Evolutionary conservation across 805 yeast genomes (phyloP), one percentile per base, ranked within the genome.

Genomic region (Ogataea naganishii): DNA sequence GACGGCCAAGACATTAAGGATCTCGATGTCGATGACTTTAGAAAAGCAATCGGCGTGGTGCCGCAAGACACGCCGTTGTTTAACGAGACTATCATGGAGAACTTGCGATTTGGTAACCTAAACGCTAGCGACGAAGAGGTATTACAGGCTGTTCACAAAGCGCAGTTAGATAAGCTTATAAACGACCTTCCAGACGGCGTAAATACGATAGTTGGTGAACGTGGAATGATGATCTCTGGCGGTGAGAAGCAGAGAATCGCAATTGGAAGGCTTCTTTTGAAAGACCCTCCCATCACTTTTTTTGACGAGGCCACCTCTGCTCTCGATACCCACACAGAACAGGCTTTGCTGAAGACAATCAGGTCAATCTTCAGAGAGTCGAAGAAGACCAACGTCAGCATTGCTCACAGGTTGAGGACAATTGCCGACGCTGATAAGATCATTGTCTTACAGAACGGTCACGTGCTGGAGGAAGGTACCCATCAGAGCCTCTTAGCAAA

Each of bases 201-300:
- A 23, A 63, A 80, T 18, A 92, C 97, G 0, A 64, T 83, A 34
- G 98, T 92, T 12, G 98, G 98, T 28, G 98, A 92, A 54, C 65
- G 94, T 49, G 98, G 98, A n/a, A 69, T 92, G 69, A 92, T 92
- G 98, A 88, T 92, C 27, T 85, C 96, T 16, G 98, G 98, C n/a
- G 98, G 98, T 37, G 98, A 92, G 53, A 88, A 92, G 52, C 98
- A 92, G 57, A 64, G 98, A 38, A 63, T 92, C 24, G 97, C 98
- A 0, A 85, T 92, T 40, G 92, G 96, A 1, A 68, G 98, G 39
- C 72, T 92, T n/a, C 55, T 92, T 25, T 58, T 92, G 42, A 92
- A 92, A 54, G 67, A 74, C 39, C 75, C 96, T 0, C 89, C 92
- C 17, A 84, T 92, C 28, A 81, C 94, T 33, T 89, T 92, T 53